Evolutionary conservation across 768 basidiomycete species (phyloP).

Genomic region (Psilocybe azurescens): DNA sequence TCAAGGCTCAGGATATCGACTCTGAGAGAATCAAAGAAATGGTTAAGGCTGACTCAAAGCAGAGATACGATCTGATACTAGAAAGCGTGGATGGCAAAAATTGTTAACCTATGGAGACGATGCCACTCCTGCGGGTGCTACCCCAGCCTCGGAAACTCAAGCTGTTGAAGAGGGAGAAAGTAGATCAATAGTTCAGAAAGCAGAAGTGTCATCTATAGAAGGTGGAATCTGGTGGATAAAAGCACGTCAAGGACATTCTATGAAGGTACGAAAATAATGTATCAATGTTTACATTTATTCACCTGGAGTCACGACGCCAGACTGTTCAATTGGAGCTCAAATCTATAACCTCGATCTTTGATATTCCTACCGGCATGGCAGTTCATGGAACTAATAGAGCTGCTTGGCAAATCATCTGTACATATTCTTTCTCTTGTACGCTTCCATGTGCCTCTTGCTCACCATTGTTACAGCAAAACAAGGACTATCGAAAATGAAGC

Average conservation of each 20-base stretch:
- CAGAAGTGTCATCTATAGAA: background rate
- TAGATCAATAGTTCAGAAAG: conserved; percentile 18
- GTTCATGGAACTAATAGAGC: conserved; percentile 79
- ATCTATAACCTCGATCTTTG: conserved; percentile 56
- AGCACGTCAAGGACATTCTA: conserved; percentile 90
- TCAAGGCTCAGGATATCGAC: conserved; percentile 58
- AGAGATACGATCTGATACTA: conserved; percentile 61
- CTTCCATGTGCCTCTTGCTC: background rate
- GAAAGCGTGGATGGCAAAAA: conserved; percentile 43
- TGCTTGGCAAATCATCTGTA: conserved; percentile 80
- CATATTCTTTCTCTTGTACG: conserved; percentile 15
- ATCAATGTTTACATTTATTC: background rate
- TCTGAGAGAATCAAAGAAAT: conserved; percentile 60
- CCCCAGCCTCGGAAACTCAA: background rate
- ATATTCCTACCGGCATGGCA: conserved; percentile 73
- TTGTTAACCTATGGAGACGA: conserved; percentile 7
- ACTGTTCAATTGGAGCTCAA: conserved; percentile 70
- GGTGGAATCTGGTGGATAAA: conserved; percentile 79
- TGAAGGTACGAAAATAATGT: conserved; percentile 56
- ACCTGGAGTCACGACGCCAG: conserved; percentile 38
- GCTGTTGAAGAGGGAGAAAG: background rate
- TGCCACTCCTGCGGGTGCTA: background rate
- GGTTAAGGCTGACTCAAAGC: conserved; percentile 71
- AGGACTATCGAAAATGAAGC: conserved; percentile 83
- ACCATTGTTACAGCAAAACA: conserved; percentile 49